These are phyloP conservation scores for Tetrapyrgos nigripes DNA, from an alignment of 1,284 basidiomycete species.

Conservation along the genomic window DNA sequence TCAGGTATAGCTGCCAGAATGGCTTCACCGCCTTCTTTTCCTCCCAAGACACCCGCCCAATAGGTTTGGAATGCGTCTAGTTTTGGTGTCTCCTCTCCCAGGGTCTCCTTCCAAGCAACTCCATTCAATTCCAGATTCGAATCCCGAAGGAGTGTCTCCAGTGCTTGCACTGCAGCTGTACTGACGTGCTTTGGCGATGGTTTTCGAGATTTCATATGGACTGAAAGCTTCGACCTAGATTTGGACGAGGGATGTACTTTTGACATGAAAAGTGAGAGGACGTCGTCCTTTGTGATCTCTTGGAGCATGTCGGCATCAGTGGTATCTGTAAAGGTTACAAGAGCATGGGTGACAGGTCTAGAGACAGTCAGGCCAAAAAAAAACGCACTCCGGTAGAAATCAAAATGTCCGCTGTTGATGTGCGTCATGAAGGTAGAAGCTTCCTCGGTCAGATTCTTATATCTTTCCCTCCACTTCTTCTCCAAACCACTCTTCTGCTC, in stretches of 20 bases:
- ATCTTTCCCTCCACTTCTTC: conserved; percentile 57
- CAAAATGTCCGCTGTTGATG: conserved; percentile 78
- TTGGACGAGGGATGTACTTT: conserved; percentile 76
- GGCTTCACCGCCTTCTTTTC: conserved; percentile 36
- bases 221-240: conserved; percentile 79
- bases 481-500: conserved; percentile 60
- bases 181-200: conserved; percentile 68
- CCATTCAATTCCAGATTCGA: conserved; percentile 61
- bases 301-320: conserved; percentile 72
- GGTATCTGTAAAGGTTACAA: conserved; percentile 49
- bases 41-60: conserved; percentile 44
- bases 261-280: conserved; percentile 77
- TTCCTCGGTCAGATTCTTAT: conserved; percentile 79
- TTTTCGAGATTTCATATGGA: conserved; percentile 81
- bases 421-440: conserved; percentile 76
- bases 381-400: conserved; percentile 64
- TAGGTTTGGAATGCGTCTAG: conserved; percentile 52
- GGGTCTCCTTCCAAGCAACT: conserved; percentile 60
- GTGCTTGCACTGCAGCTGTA: conserved; percentile 66
- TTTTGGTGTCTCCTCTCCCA: conserved; percentile 48
- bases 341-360: conserved; percentile 5
- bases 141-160: conserved; percentile 61
- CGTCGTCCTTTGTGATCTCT: conserved; percentile 76
- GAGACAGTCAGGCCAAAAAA: not conserved
- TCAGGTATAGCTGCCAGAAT: conserved; percentile 59